Evolutionary conservation across 192 early-diverging fungal species (phyloP).

Genomic region (Coemansia sp.): DNA sequence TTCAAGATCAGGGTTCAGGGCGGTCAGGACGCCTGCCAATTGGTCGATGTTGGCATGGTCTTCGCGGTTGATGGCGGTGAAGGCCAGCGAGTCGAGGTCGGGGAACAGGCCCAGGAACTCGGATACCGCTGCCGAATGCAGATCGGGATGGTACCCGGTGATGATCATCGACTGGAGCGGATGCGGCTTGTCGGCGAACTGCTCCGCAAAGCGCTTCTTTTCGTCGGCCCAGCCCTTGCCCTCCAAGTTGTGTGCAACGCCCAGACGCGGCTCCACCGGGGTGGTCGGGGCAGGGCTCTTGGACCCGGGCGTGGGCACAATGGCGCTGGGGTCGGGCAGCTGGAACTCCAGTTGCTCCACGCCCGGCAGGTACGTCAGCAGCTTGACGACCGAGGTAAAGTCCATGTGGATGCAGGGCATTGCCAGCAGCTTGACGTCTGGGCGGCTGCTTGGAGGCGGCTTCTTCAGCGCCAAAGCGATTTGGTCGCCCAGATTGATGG

Average conservation of each 20-base stretch:
- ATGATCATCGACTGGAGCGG: slow-evolving; percentile 42
- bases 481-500: slow-evolving; percentile 39
- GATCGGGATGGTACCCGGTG: slow-evolving; percentile 40
- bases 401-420: slow-evolving; percentile 45
- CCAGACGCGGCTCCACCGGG: slow-evolving; percentile 1
- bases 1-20: slow-evolving; percentile 43
- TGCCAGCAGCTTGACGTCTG: slow-evolving; percentile 43
- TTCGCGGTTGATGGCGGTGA: slow-evolving; percentile 37
- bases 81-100: slow-evolving; percentile 43
- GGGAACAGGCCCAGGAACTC: slow-evolving; percentile 49
- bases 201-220: slow-evolving; percentile 26
- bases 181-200: slow-evolving; percentile 39
- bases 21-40: slow-evolving; percentile 46
- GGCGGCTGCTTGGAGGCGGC: slow-evolving; percentile 23
- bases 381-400: slow-evolving; percentile 31
- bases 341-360: slow-evolving; percentile 51
- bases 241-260: slow-evolving; percentile 43
- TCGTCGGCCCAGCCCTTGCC: slow-evolving; percentile 44
- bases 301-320: slow-evolving; percentile 6
- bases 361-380: slow-evolving; percentile 38
- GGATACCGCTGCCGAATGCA: slow-evolving; percentile 41
- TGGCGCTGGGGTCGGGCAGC: slow-evolving; percentile 37
- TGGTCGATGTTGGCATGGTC: slow-evolving; percentile 53
- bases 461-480: slow-evolving; percentile 27
- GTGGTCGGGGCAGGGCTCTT: slow-evolving; percentile 1